Base-by-base conservation (phyloP, 2,329 filamentous ascomycete genomes). In the Microcera coccophila region DNA sequence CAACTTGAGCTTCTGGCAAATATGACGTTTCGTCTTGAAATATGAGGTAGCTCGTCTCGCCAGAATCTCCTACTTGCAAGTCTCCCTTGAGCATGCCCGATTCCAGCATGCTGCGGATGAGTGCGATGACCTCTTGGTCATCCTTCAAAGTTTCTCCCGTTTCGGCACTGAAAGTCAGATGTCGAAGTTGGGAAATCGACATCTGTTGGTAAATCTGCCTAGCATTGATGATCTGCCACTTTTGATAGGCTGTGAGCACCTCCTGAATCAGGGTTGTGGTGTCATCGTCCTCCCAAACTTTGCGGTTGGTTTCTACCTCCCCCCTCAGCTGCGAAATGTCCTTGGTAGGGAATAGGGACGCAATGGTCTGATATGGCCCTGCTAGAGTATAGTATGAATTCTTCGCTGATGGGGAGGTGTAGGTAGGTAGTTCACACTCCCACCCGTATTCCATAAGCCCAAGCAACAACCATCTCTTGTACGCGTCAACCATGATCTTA, bases 401-500 rank as follows among this genome's bases (percentile, higher is more conserved):
- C 47, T 76, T 69, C 1, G 80, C 75, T 16, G 67, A 63, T 2
- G 63, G 46, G 38, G 75, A 73, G 7, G 78, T 76, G 36, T 78
- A 76, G 29, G 74, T 70, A 1, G 87, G 85, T 9, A 80, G 60
- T 1, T 65, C 53, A 2, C 70, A 68, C 4, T 72, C 70, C 55
- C 73, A 78, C 52, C 90, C 90, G 40, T 82, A 70, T 5, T 79
- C 73, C 15, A 98, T 70, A 41, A 96, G 73, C 40, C 82, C 81
- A 9, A 90, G 76, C 14, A 98, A 69, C 8, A 94, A 62, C 86
- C 89, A 96, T 65, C 91, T 94, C 68, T 91, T 94, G 72, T 95
- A 91, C 5, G 88, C 87, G 52, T 95, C 89, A 4, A 86, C 73
- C 85, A 93, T 93, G 38, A 94, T 75, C 61, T 82, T 84, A 63